These are phyloP conservation scores for Zizania palustris DNA, from an alignment of 202 grass and related monocot genomes.

Conservation along the genomic window DNA sequence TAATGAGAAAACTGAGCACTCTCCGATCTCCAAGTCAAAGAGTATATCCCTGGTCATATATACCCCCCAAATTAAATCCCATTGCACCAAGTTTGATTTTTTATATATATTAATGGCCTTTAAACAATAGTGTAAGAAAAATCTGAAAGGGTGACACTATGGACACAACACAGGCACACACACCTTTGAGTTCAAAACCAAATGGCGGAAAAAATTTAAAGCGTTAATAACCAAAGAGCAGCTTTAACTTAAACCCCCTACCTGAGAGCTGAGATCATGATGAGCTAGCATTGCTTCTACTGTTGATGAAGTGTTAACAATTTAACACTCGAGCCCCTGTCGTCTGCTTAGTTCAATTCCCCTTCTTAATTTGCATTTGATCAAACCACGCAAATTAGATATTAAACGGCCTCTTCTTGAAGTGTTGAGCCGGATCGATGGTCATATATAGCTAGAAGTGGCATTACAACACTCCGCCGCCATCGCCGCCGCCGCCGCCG, in stretches of 20 bases:
- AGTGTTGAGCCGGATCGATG: constrained; percentile 1
- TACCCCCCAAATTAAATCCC: constrained; percentile 35
- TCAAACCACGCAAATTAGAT: constrained; percentile 17
- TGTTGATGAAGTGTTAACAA: constrained; percentile 36
- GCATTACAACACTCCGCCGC: constrained; percentile 46
- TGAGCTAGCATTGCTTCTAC: constrained; percentile 45
- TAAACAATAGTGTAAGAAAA: constrained; percentile 45
- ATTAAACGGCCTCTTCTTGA: not conserved
- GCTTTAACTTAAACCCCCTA: constrained; percentile 55
- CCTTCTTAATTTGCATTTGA: constrained; percentile 16
- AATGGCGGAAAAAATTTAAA: constrained; percentile 43
- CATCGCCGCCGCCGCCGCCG: constrained; percentile 12
- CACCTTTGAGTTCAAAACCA: constrained; percentile 50
- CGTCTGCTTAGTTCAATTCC: constrained; percentile 16
- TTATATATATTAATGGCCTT: constrained; percentile 27
- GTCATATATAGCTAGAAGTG: not conserved
- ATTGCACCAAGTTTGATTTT: constrained; percentile 42
- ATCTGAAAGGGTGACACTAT: constrained; percentile 39
- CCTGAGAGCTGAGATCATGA: constrained; percentile 50
- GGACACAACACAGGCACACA: constrained; percentile 42
- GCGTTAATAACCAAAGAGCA: constrained; percentile 49
- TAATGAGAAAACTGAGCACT: constrained; percentile 32
- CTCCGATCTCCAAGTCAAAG: constrained; percentile 39
- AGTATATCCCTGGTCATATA: constrained; percentile 33
- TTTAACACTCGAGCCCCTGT: constrained; percentile 8